These are phyloP conservation scores for Tetrahymena borealis DNA, from an alignment of 73 alveolate species.

Conservation along the genomic window DNA sequence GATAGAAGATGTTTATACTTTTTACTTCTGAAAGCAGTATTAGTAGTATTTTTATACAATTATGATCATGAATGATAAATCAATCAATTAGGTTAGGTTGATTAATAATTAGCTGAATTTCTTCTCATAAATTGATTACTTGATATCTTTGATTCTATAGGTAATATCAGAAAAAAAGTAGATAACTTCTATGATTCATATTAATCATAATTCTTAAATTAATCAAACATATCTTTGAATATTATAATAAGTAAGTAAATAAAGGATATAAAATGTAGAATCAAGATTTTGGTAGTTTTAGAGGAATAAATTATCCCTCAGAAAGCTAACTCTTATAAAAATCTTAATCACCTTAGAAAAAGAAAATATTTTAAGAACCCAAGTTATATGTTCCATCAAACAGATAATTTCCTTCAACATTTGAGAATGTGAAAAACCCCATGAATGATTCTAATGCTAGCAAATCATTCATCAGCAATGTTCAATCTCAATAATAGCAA, in stretches of 20 bases:
- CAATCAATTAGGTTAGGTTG: too few species aligned
- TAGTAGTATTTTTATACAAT: too few species aligned
- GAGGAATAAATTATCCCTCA: background rate
- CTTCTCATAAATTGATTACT: too few species aligned
- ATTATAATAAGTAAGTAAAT: background rate
- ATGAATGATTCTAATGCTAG: background rate
- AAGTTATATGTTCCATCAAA: background rate
- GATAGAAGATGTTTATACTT: too few species aligned
- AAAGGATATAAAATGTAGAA: background rate
- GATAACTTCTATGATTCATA: too few species aligned
- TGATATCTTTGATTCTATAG: too few species aligned
- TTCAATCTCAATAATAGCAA: too few species aligned
- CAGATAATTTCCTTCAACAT: background rate
- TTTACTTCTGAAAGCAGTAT: too few species aligned
- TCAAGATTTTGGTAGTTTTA: background rate
- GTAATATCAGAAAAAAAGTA: too few species aligned
- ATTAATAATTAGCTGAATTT: too few species aligned
- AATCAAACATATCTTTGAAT: background rate
- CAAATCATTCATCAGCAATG: too few species aligned
- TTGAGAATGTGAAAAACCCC: background rate
- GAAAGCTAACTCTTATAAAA: background rate
- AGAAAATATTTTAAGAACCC: background rate
- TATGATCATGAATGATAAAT: too few species aligned
- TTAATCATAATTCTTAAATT: background rate
- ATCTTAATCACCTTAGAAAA: background rate